A percentile compares a stretch with the other conserved stretches of the same genome.
Conservation (phyloP, 1,139 yeast genomes). For the Candida glucosophila region DNA sequence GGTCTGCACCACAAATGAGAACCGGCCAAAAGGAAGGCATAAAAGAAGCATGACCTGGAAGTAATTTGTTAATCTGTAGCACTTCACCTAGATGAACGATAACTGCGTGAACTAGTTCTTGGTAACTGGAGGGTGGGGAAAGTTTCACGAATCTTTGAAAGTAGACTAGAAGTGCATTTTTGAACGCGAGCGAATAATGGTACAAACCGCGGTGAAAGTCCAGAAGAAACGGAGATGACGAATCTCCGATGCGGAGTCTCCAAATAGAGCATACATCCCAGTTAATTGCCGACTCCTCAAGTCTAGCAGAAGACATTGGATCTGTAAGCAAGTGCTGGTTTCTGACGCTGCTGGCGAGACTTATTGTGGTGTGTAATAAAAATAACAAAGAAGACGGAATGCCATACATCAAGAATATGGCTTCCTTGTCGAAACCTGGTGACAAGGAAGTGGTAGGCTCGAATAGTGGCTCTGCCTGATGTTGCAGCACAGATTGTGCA, state of each 20-base stretch:
- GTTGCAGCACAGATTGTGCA: too few relatives aligned
- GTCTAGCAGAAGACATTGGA: conserved; percentile 48
- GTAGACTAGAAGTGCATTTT: conserved; percentile 35
- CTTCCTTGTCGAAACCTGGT: conserved; percentile 8
- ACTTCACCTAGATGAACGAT: conserved; percentile 20
- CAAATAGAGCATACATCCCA: conserved; percentile 38
- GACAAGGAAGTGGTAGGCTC: conserved; percentile 5
- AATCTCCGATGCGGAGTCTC: conserved; percentile 16
- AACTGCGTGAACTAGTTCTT: conserved; percentile 22
- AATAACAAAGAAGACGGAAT: conserved; percentile 36
- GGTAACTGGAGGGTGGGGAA: conserved; percentile 20
- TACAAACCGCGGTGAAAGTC: conserved; percentile 31
- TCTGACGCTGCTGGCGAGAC: conserved; percentile 44
- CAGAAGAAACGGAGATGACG: conserved; percentile 5
- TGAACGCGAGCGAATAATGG: conserved; percentile 31
- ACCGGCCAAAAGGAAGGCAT: conserved; percentile 42
- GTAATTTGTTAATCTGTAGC: conserved; percentile 12
- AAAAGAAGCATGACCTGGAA: conserved; percentile 7
- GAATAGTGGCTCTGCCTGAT: too few relatives aligned
- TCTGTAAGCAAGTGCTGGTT: too few relatives aligned
- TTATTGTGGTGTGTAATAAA: conserved; percentile 37
- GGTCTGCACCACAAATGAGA: conserved; percentile 40
- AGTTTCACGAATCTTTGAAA: conserved; percentile 38
- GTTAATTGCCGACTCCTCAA: conserved; percentile 38
- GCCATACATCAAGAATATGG: conserved; percentile 38